Evolutionary conservation across 768 basidiomycete species (phyloP).

Genomic region (Sarcodon sp.): DNA sequence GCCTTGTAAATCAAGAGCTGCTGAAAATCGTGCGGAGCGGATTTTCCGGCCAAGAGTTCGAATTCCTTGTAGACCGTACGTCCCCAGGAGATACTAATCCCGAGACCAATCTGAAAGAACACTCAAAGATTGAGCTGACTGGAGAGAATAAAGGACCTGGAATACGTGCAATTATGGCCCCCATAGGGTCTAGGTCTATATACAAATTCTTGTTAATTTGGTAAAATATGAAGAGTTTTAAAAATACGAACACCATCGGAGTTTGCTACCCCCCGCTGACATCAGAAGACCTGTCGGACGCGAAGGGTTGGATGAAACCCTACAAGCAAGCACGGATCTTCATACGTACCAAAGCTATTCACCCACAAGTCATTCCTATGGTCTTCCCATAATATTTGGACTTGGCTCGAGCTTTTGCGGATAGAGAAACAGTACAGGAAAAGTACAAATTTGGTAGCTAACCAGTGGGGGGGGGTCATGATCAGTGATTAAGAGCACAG

Average conservation of each 20-base stretch:
- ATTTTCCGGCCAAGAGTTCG: conserved; percentile 79
- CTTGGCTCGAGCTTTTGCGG: conserved; percentile 77
- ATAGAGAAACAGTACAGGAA: conserved; percentile 82
- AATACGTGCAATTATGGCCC: conserved; percentile 54
- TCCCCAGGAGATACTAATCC: conserved; percentile 69
- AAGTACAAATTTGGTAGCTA: conserved; percentile 74
- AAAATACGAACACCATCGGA: conserved; percentile 61
- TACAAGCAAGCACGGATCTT: background rate
- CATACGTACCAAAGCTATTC: conserved; percentile 52
- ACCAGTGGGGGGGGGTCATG: too few relatives aligned
- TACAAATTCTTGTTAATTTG: conserved; percentile 4
- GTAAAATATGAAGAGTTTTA: conserved; percentile 1
- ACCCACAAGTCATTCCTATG: conserved; percentile 89
- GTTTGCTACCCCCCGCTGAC: conserved; percentile 71
- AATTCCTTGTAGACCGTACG: conserved; percentile 74
- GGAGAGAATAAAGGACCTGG: background rate
- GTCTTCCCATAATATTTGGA: conserved; percentile 93
- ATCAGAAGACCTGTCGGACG: conserved; percentile 53
- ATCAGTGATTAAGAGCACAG: background rate
- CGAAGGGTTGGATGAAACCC: background rate
- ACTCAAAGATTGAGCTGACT: conserved; percentile 1
- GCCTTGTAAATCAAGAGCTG: conserved; percentile 90
- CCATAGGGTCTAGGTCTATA: conserved; percentile 68
- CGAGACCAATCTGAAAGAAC: conserved; percentile 58
- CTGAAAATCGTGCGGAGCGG: conserved; percentile 83